Percentiles rank a stretch among this genome's conserved stretches.
Evolutionary conservation across 352 stramenopile species (phyloP).

Genomic region (Pythium insidiosum): DNA sequence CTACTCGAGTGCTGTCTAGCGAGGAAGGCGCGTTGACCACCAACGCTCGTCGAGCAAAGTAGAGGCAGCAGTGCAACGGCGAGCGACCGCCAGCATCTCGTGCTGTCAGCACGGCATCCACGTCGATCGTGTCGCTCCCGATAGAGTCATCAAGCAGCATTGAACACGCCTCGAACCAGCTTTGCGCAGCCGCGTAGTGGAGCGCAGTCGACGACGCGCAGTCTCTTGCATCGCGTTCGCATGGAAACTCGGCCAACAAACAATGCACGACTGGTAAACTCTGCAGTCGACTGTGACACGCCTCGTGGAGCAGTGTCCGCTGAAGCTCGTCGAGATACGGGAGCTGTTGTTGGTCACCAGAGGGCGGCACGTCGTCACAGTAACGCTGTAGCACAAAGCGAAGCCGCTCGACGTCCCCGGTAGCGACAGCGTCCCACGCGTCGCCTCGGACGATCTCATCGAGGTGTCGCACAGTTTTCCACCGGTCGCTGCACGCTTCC

Average conservation of each 20-base stretch:
- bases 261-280: conserved; percentile 2
- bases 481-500: no score
- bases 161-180: conserved; percentile 31
- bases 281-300: conserved; percentile 22
- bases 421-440: conserved; percentile 34
- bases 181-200: conserved; percentile 36
- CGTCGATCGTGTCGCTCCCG: conserved; percentile 1
- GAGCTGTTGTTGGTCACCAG: no score
- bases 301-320: conserved; percentile 51
- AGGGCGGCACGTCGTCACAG: no score
- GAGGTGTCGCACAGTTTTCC: conserved; percentile 9
- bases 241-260: background rate
- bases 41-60: no score
- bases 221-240: background rate
- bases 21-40: no score
- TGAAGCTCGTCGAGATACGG: background rate
- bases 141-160: conserved; percentile 20
- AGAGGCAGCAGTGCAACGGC: conserved; percentile 17
- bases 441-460: conserved; percentile 34
- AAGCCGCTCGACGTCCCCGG: conserved; percentile 31
- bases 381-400: conserved; percentile 24
- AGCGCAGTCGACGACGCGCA: conserved; percentile 26
- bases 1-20: no score
- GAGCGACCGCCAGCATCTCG: conserved; percentile 37
- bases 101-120: conserved; percentile 20